Conservation (phyloP, 768 basidiomycete species). For the Leccinum broughii region DNA sequence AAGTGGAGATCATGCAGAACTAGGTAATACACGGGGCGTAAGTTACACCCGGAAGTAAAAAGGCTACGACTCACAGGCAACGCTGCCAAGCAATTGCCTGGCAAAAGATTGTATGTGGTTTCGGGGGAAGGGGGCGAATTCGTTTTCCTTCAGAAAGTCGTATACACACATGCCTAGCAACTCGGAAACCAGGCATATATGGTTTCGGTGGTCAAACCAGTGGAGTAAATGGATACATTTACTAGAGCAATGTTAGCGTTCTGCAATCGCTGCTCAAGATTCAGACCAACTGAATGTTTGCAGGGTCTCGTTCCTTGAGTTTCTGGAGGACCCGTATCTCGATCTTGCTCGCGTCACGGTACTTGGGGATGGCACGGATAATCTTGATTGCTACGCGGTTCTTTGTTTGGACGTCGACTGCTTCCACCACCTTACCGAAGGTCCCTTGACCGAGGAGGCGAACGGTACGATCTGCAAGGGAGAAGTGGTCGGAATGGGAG, state of each 20-base stretch:
- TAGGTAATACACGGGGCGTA: slow-evolving; percentile 32
- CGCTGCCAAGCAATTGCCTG: slow-evolving; percentile 63
- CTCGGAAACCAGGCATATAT: slow-evolving; percentile 96
- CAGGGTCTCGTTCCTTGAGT: slow-evolving; percentile 85
- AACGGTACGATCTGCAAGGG: slow-evolving; percentile 79
- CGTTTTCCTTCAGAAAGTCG: slow-evolving; percentile 98
- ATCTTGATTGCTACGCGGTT: slow-evolving; percentile 95
- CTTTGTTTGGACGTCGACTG: slow-evolving; percentile 74
- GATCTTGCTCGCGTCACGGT: slow-evolving; percentile 97
- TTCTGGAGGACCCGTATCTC: slow-evolving; percentile 94
- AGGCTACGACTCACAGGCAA: slow-evolving; percentile 72
- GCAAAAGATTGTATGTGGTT: slow-evolving; percentile 97
- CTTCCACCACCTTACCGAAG: slow-evolving; percentile 98
- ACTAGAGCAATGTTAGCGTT: slow-evolving; percentile 44
- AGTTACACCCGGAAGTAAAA: slow-evolving; percentile 2
- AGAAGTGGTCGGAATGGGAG: slow-evolving; percentile 16
- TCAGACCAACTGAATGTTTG: slow-evolving; percentile 77
- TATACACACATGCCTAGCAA: slow-evolving; percentile 97
- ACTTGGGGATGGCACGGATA: slow-evolving; percentile 97
- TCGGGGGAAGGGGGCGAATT: slow-evolving; percentile 94
- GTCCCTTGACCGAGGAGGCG: slow-evolving; percentile 94
- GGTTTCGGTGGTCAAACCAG: slow-evolving; percentile 96
- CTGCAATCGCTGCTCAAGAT: slow-evolving; percentile 9
- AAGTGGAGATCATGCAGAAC: slow-evolving; percentile 90
- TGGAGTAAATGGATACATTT: slow-evolving; percentile 97